A percentile compares a stretch with the other conserved stretches of the same genome.
phyloP scores from a whole-genome alignment of 352 stramenopile genomes.

The Phytophthora boehmeriae region DNA sequence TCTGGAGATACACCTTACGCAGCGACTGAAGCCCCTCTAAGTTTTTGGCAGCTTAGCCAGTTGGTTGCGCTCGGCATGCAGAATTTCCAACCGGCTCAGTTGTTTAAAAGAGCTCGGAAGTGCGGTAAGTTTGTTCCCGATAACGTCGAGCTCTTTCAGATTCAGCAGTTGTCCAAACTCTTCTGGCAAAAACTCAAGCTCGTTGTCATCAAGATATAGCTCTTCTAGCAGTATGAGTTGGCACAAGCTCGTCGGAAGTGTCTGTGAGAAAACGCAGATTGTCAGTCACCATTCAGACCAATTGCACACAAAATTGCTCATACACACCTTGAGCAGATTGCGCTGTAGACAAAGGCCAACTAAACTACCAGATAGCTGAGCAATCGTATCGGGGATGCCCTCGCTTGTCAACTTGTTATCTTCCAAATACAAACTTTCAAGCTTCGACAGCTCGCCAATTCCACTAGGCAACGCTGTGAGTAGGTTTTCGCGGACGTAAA shows the following conservation, averaged over 20 bases:
- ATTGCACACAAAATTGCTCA: neutral
- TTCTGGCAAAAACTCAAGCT: conserved; percentile 65
- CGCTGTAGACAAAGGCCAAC: conserved; percentile 81
- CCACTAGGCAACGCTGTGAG: conserved; percentile 52
- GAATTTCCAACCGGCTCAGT: conserved; percentile 73
- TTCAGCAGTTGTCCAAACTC: conserved; percentile 78
- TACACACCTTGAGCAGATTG: conserved; percentile 69
- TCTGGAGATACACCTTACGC: conserved; percentile 84
- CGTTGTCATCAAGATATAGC: conserved; percentile 86
- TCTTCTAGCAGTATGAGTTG: conserved; percentile 75
- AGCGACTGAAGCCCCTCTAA: conserved; percentile 68
- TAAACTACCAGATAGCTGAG: conserved; percentile 46
- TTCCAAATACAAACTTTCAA: conserved; percentile 88
- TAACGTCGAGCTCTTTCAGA: conserved; percentile 77
- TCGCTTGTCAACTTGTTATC: conserved; percentile 77
- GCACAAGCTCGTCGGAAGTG: conserved; percentile 67
- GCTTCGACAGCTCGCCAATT: conserved; percentile 58
- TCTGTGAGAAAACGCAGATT: conserved; percentile 29
- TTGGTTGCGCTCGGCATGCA: conserved; percentile 82
- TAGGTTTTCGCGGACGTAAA: conserved; percentile 86
- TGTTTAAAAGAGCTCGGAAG: conserved; percentile 76
- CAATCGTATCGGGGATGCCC: conserved; percentile 63
- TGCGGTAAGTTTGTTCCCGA: conserved; percentile 66
- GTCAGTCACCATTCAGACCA: neutral
- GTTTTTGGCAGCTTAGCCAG: conserved; percentile 81